Evolutionary conservation across 2,329 filamentous ascomycete genomes (phyloP).

Genomic region (Calonectria pseudoreteaudii): DNA sequence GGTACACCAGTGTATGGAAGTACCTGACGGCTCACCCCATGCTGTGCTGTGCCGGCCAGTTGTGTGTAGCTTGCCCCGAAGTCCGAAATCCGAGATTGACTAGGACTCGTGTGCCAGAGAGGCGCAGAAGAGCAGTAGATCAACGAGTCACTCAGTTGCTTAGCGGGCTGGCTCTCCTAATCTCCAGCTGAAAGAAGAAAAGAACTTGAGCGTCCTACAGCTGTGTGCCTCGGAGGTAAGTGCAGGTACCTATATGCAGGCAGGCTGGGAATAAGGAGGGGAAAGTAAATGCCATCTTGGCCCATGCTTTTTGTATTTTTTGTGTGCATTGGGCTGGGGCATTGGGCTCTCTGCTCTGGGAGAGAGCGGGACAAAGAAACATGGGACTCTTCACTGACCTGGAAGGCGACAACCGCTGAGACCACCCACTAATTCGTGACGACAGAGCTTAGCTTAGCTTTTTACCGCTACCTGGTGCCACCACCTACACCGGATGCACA

Average conservation of each 20-base stretch:
- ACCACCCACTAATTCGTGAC: conserved; percentile 11
- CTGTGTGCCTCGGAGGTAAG: neutral
- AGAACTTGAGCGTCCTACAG: neutral
- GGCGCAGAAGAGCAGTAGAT: neutral
- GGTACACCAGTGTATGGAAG: neutral
- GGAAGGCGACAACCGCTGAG: conserved; percentile 15
- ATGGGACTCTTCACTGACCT: neutral
- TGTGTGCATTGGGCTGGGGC: conserved; percentile 14
- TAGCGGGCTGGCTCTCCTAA: neutral
- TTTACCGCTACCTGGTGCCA: conserved; percentile 17
- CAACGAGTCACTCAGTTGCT: neutral
- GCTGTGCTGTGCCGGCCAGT: neutral
- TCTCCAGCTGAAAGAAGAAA: neutral
- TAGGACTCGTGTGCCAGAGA: neutral
- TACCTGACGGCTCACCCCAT: neutral
- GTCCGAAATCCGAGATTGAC: neutral
- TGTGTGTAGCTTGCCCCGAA: neutral
- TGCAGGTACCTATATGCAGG: neutral
- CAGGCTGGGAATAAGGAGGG: conserved; percentile 4
- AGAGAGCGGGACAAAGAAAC: neutral
- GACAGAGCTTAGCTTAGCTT: conserved; percentile 35
- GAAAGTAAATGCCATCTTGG: conserved; percentile 7
- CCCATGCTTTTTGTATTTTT: conserved; percentile 22
- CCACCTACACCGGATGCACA: conserved; percentile 35
- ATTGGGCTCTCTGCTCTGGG: conserved; percentile 11